These are phyloP conservation scores for Trichoderma asperellum DNA, from an alignment of 2,329 filamentous ascomycete species.

Conservation along the genomic window DNA sequence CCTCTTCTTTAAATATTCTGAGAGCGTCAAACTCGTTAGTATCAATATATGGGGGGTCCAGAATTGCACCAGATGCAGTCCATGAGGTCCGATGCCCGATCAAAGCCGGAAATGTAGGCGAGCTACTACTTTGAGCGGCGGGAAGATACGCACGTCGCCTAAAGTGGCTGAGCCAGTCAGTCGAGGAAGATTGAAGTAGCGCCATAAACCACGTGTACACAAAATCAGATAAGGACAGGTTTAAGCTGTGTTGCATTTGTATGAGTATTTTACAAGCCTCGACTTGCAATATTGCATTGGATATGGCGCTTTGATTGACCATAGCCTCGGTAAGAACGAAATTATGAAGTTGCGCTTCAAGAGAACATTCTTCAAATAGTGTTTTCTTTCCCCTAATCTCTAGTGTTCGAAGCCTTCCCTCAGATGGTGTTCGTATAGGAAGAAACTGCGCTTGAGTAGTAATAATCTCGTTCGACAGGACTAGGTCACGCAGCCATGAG, in stretches of 20 bases:
- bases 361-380: not conserved
- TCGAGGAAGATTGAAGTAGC: not conserved
- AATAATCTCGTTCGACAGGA: not conserved
- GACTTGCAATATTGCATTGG: not conserved
- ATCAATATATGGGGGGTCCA: not conserved
- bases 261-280: not conserved
- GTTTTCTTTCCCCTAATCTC: not conserved
- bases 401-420: not conserved
- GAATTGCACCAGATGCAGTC: not conserved
- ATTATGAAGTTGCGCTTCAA: not conserved
- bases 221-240: not conserved
- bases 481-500: conserved; percentile 35
- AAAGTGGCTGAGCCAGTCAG: not conserved
- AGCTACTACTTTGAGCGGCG: not conserved
- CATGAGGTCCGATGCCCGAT: not conserved
- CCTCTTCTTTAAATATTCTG: not conserved
- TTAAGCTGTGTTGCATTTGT: not conserved
- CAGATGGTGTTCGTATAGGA: not conserved
- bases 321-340: not conserved
- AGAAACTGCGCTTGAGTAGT: not conserved
- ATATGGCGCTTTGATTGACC: not conserved
- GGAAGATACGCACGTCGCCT: not conserved
- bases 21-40: not conserved
- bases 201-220: not conserved
- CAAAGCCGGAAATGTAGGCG: not conserved